phyloP scores from a whole-genome alignment of 116 monocot species.

The Iris pallida region DNA sequence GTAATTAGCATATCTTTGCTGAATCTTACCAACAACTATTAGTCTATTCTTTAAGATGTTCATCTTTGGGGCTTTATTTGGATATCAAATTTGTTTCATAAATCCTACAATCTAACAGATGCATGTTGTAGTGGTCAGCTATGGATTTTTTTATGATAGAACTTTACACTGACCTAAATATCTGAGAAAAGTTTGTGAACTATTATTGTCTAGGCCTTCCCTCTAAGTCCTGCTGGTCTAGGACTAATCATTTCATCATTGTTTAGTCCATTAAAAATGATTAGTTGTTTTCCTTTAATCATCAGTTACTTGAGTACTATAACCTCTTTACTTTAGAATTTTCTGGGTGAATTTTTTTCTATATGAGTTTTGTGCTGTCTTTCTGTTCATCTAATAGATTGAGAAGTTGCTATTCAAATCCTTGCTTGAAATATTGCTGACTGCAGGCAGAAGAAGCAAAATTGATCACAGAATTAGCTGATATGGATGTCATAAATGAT shows the following conservation, averaged over 20 bases:
- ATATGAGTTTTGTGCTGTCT: too few relatives aligned
- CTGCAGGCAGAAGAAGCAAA: conserved; percentile 83
- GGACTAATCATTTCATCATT: too few relatives aligned
- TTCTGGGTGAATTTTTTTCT: neutral
- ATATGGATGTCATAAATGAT: conserved; percentile 65
- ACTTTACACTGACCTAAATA: too few relatives aligned
- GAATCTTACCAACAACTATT: neutral
- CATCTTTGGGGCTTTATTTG: neutral
- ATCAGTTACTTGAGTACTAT: too few relatives aligned
- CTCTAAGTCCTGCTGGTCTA: too few relatives aligned
- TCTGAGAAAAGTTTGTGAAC: too few relatives aligned
- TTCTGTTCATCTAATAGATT: neutral
- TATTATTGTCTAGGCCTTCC: too few relatives aligned
- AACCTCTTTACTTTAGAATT: neutral
- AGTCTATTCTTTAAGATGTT: neutral
- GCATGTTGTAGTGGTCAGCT: neutral
- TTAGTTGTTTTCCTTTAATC: too few relatives aligned
- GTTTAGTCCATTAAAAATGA: too few relatives aligned
- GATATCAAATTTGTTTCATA: too few relatives aligned
- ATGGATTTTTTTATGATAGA: neutral
- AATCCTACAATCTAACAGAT: neutral
- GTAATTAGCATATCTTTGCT: conserved; percentile 1
- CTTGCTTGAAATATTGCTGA: neutral
- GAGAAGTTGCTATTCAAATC: neutral
- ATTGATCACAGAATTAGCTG: conserved; percentile 64